Evolutionary conservation across 2,329 filamentous ascomycete genomes (phyloP).

Genomic region (Chaetomium sp.): DNA sequence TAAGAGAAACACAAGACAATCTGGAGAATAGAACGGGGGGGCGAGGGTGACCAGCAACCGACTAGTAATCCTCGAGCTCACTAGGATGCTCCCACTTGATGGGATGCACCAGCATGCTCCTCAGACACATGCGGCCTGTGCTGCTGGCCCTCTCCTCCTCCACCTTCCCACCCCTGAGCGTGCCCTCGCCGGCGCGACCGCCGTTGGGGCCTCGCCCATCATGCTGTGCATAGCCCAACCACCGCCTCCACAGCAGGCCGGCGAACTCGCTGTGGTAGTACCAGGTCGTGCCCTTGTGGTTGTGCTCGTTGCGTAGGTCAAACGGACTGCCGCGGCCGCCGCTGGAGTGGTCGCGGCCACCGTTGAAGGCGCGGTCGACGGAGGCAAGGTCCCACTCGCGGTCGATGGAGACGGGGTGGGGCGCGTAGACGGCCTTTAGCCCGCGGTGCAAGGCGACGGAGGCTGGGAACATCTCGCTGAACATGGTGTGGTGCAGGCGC

Average conservation of each 20-base stretch:
- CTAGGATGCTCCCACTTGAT: slow-evolving; percentile 67
- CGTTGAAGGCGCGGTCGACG: slow-evolving; percentile 78
- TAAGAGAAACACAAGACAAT: not conserved
- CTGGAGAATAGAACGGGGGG: not conserved
- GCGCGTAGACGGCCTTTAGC: slow-evolving; percentile 76
- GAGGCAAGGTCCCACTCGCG: slow-evolving; percentile 71
- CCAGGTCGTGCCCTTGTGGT: slow-evolving; percentile 80
- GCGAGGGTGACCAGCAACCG: not conserved
- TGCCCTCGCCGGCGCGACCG: slow-evolving; percentile 52
- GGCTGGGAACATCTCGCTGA: slow-evolving; percentile 77
- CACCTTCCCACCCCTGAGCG: slow-evolving; percentile 53
- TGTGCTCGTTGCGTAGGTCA: slow-evolving; percentile 72
- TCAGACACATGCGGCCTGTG: slow-evolving; percentile 73
- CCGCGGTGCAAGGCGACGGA: slow-evolving; percentile 73
- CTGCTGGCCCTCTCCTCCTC: slow-evolving; percentile 50
- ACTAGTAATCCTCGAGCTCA: slow-evolving; percentile 39
- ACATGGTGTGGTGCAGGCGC: slow-evolving; percentile 69
- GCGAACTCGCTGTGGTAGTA: slow-evolving; percentile 83
- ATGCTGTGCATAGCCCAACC: slow-evolving; percentile 65
- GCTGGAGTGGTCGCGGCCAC: slow-evolving; percentile 66
- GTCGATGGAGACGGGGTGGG: slow-evolving; percentile 80
- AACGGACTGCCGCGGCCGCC: slow-evolving; percentile 69
- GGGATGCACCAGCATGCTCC: slow-evolving; percentile 79
- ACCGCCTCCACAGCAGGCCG: slow-evolving; percentile 75
- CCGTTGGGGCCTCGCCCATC: slow-evolving; percentile 54